phyloP scores from a whole-genome alignment of 441 rosid species.

The Sinapis alba region DNA sequence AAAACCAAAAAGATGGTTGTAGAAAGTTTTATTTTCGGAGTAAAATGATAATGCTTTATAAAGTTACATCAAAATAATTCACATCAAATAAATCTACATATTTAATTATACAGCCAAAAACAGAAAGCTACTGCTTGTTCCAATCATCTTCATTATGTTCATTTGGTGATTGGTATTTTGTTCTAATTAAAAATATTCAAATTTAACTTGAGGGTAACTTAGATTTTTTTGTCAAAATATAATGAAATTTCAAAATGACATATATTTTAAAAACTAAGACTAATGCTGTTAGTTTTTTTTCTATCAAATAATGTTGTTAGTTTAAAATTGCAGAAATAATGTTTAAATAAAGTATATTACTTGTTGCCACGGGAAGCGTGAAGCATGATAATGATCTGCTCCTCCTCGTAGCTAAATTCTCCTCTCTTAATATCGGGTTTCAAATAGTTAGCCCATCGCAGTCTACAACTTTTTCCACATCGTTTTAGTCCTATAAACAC shows the following conservation, averaged over 20 bases:
- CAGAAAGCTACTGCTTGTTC: too few species aligned
- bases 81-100: too few species aligned
- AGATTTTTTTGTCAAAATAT: neutral
- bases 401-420: constrained; percentile 52
- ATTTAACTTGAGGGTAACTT: neutral
- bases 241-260: neutral
- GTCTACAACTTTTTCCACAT: constrained; percentile 55
- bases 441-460: constrained; percentile 49
- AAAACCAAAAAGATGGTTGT: too few species aligned
- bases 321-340: neutral
- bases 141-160: too few species aligned
- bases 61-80: too few species aligned
- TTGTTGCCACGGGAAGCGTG: constrained; percentile 62
- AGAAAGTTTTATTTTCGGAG: too few species aligned
- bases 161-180: neutral
- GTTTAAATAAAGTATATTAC: constrained; percentile 25
- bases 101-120: too few species aligned
- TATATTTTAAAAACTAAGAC: neutral
- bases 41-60: too few species aligned
- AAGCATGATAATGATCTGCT: constrained; percentile 58
- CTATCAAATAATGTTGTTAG: neutral
- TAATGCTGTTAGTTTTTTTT: neutral
- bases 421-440: constrained; percentile 52
- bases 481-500: constrained; percentile 44
- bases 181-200: neutral